Base-by-base conservation (phyloP, 2,329 filamentous ascomycete species). In the Phaeosphaeriaceae sp. region DNA sequence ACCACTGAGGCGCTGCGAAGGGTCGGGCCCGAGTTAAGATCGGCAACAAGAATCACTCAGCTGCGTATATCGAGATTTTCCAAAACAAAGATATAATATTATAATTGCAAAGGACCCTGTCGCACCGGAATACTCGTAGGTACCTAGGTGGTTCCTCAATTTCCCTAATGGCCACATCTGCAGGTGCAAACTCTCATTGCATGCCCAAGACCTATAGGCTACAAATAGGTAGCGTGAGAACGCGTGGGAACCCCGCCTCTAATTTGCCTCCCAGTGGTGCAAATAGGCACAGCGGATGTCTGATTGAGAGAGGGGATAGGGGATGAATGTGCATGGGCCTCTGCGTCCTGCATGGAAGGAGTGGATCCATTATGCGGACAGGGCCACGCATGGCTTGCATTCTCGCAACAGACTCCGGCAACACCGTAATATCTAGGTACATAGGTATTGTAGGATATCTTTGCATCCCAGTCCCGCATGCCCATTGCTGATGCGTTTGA, bases 1-100 rank as follows among this genome's bases (percentile, higher is more conserved):
- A 54, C 60, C 34, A 13, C 16, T 50, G 56, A 58, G 58, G 58
- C 58, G 48, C 46, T 44, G 42, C 41, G 49, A 54, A 57, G 50
- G 50, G 56, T 50, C 46, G 48, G 51, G 50, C 46, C 50, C 46
- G 46, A 56, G 50, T 49, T 50, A 41, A 51, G 56, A 56, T 60
- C 58, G 51, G 50, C 56, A 52, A 51, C 48, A 42, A 29, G 47
- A 39, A 55, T 45, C 23, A 6, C 23, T 11, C 23, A 6, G 11
- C 7, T 7, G 11, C 23, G 20, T 7, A n/a, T 39, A 15, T 23
- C 36, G 26, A 12, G 26, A 11, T 16, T 28, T 41, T 20, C 38
- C 26, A 8, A 41, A 41, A 41, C 23, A 26, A 26, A 8, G 23
- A 8, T 7, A 26, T 11, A 11, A 26, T 26, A 11, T 26, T 7